Base-by-base conservation (phyloP, 257 asterid species). In the Lantana camara region DNA sequence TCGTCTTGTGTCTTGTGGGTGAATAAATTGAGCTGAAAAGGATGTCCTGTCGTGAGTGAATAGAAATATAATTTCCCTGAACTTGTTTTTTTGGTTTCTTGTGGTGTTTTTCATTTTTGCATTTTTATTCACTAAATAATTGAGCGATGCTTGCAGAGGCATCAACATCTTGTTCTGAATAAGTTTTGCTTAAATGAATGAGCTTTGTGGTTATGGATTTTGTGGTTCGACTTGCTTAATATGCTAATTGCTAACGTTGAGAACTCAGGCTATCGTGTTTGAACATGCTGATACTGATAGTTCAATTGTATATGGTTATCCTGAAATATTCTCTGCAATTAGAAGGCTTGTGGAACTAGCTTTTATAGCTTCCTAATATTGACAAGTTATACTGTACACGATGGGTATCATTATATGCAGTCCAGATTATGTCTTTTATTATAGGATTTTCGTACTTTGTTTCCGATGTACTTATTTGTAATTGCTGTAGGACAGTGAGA, bases 401-500 rank as follows among this genome's bases (percentile, higher is more conserved):
- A 35, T 35, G 9, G 11, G 1, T 35, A 7, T 10, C 1, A 2
- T 4, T 35, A 9, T 35, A 35, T 3, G 40, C 11, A 35, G 11
- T 35, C 40, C 11, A 3, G 1, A 1, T 35, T 35, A 7, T 9
- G 46, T 35, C 1, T 17, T n/a, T 34, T 5, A 57, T 38, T 17
- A 46, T 16, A 13, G 1, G 9, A 24, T 51, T 64, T 8, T 46
- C 42, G 29, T 35, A 19, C 32, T 10, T 6, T 32, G 20, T 32
- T 51, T 64, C 35, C 37, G 11, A 51, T 13, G 17, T 42, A 46
- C 41, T 11, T 54, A 48, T 53, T 54, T 53, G 4, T 11, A 34
- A 34, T n/a, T 70, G 27, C 54, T 30, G 54, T 56, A 61, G 53
- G 64, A 35, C 40, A 35, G 40, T 35, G 11, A 35, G 4, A 10